Conservation (phyloP, 2,329 filamentous ascomycete species). For the Cladorrhinum sp. region DNA sequence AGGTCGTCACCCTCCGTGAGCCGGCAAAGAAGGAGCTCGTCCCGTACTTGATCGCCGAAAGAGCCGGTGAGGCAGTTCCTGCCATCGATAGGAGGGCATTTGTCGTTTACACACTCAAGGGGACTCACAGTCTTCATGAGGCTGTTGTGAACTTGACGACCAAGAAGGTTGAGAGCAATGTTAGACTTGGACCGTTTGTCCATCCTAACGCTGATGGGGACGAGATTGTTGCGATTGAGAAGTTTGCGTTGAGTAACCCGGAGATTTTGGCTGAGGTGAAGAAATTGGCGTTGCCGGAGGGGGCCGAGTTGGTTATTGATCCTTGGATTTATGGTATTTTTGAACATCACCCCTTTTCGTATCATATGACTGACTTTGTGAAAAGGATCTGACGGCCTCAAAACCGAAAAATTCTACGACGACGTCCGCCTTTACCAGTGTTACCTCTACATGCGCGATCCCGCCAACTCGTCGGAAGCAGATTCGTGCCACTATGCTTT, state of each 20-base stretch:
- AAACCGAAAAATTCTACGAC: conserved; percentile 44
- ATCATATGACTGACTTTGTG: background rate
- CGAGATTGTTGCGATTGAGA: conserved; percentile 59
- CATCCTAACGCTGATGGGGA: conserved; percentile 59
- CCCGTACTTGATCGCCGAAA: conserved; percentile 49
- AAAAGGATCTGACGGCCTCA: conserved; percentile 49
- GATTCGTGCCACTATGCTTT: conserved; percentile 69
- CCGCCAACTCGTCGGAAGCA: conserved; percentile 53
- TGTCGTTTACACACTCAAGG: conserved; percentile 56
- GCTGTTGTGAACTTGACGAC: conserved; percentile 51
- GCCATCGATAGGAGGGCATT: conserved; percentile 50
- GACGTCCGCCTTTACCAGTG: conserved; percentile 55
- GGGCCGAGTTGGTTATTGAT: conserved; percentile 56
- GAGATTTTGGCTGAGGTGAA: conserved; percentile 58
- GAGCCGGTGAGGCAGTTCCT: conserved; percentile 38
- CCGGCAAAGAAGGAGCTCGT: conserved; percentile 52
- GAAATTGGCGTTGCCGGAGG: conserved; percentile 60
- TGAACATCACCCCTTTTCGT: background rate
- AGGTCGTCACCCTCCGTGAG: conserved; percentile 58
- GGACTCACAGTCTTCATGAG: conserved; percentile 63
- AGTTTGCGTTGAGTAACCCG: conserved; percentile 51
- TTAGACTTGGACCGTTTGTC: conserved; percentile 55
- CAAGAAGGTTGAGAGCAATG: conserved; percentile 52
- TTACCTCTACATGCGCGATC: conserved; percentile 65
- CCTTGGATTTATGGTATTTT: conserved; percentile 61